phyloP scores from a whole-genome alignment of 495 filamentous ascomycete genomes.

The Neurospora hispaniola region DNA sequence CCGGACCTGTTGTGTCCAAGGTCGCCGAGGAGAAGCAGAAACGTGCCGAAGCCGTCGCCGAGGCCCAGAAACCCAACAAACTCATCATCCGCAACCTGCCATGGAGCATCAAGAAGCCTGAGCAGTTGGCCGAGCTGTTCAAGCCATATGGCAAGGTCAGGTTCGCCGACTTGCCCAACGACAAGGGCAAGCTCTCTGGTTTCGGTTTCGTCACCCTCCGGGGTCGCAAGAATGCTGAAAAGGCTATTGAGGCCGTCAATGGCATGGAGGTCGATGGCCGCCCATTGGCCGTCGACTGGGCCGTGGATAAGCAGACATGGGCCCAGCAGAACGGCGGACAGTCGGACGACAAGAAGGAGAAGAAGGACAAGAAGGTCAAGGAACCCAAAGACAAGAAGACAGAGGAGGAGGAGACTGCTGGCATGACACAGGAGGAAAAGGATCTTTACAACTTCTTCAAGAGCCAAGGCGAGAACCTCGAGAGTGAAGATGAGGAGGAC shows the following conservation, averaged over 20 bases:
- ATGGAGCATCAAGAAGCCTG: constrained; percentile 83
- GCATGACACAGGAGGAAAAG: constrained; percentile 31
- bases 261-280: constrained; percentile 84
- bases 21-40: constrained; percentile 42
- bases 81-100: constrained; percentile 92
- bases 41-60: constrained; percentile 42
- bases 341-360: constrained; percentile 21
- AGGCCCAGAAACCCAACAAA: constrained; percentile 56
- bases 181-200: constrained; percentile 60
- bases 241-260: constrained; percentile 73
- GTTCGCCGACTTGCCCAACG: constrained; percentile 66
- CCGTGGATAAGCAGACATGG: constrained; percentile 85
- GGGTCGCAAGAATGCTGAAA: constrained; percentile 84
- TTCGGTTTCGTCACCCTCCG: constrained; percentile 91
- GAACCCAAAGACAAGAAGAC: constrained; percentile 37
- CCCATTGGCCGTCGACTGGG: constrained; percentile 87
- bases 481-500: constrained; percentile 42
- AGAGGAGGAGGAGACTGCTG: constrained; percentile 32
- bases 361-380: constrained; percentile 47
- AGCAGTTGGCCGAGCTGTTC: constrained; percentile 70
- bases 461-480: constrained; percentile 25
- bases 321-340: constrained; percentile 44
- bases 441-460: constrained; percentile 23
- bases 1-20: constrained; percentile 20
- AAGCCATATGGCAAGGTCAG: constrained; percentile 83